Evolutionary conservation across 1,139 yeast species (phyloP), one percentile per base, ranked within the genome.

Genomic region (Saccharomyces hybrid): DNA sequence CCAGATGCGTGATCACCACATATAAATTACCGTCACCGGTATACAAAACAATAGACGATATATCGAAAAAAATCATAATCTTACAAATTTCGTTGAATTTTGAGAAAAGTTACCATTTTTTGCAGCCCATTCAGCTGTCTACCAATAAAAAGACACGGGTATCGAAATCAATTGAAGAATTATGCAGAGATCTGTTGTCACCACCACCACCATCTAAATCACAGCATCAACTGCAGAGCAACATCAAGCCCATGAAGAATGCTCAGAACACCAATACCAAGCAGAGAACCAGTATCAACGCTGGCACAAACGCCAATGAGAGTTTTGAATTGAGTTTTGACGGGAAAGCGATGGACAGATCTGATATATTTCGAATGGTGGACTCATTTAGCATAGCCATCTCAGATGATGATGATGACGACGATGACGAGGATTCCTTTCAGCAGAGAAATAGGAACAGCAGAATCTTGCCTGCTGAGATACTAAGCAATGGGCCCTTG

Each of bases 291-390:
- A 24, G 31, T 6, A 12, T 14, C 16, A 46, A n/a, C 28, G 21
- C 14, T 6, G 28, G 29, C 12, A 12, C 19, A 2, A 42, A 54
- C 16, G 48, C 47, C 42, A 65, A 67, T 49, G 70, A 68, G 42
- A 65, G 67, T 52, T 65, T 67, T 50, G 77, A 74, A 28, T 56
- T 74, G 51, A 72, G 76, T 61, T 74, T 74, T 54, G 77, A 74
- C 58, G 77, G 77, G 7, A 74, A 74, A 55, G 77, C 76, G 2
- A 63, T 74, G 68, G 74, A 73, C 59, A 69, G 68, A 53, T 71
- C 71, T 55, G 77, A 74, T 60, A 60, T 73, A 19, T 72, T 73
- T 49, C 68, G 72, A 47, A 65, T 73, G 62, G 74, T 73, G 9
- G 75, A 73, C 54, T 70, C 73, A 4, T 70, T 69, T 52, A 67